Evolutionary conservation across 441 rosid genomes (phyloP).

Genomic region (Sinapis alba): DNA sequence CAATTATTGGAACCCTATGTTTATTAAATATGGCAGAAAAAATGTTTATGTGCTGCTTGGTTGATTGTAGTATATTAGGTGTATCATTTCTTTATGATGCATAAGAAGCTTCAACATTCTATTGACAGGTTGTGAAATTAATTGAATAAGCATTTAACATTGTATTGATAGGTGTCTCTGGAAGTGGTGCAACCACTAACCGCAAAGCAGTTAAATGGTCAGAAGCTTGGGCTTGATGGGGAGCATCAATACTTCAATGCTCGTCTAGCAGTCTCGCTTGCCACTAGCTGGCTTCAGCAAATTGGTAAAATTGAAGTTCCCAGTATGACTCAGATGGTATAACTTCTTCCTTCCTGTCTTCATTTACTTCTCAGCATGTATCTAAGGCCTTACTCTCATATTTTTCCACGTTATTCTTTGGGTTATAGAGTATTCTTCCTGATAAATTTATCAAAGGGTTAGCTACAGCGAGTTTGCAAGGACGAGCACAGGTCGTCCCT

Average conservation of each 20-base stretch:
- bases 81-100: neutral
- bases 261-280: slow-evolving; percentile 83
- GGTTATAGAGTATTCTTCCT: slow-evolving; percentile 64
- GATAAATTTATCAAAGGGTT: slow-evolving; percentile 85
- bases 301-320: slow-evolving; percentile 62
- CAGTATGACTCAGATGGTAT: slow-evolving; percentile 58
- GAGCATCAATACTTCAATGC: slow-evolving; percentile 94
- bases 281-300: slow-evolving; percentile 84
- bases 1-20: slow-evolving; percentile 1
- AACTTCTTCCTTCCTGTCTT: slow-evolving; percentile 25
- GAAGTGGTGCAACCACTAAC: slow-evolving; percentile 69
- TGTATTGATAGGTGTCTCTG: slow-evolving; percentile 68
- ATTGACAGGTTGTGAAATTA: neutral
- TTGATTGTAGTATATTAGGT: slow-evolving; percentile 5
- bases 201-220: slow-evolving; percentile 59
- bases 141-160: slow-evolving; percentile 20
- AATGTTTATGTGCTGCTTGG: slow-evolving; percentile 9
- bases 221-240: slow-evolving; percentile 87
- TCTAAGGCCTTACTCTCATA: neutral
- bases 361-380: neutral
- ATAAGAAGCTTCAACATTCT: slow-evolving; percentile 6
- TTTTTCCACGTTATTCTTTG: slow-evolving; percentile 20
- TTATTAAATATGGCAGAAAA: neutral
- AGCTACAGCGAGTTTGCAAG: slow-evolving; percentile 81
- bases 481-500: slow-evolving; percentile 87